Evolutionary conservation across 371 early-diverging fungal species (phyloP).

Genomic region (Chytridium lagenaria): DNA sequence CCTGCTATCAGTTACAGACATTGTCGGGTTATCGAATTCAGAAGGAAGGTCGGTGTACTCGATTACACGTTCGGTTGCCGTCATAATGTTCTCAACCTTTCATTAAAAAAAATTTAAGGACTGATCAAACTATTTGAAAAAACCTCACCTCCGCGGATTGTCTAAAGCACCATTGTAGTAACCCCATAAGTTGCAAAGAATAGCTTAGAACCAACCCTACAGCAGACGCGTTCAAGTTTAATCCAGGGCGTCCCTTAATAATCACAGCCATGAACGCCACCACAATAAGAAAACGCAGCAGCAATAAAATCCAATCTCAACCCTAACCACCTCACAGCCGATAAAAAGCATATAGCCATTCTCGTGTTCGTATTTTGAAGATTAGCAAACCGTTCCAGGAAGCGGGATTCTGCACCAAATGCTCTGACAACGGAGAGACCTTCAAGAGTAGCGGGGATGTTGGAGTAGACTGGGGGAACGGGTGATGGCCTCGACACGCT

Average conservation of each 20-base stretch:
- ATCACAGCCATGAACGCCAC: constrained; percentile 34
- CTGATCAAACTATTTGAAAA: neutral
- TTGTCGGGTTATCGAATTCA: neutral
- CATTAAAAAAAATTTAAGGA: neutral
- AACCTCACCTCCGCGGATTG: constrained; percentile 38
- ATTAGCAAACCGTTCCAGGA: constrained; percentile 50
- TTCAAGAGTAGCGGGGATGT: constrained; percentile 49
- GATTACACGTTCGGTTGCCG: constrained; percentile 44
- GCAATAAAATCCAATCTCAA: constrained; percentile 41
- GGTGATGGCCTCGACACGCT: constrained; percentile 49
- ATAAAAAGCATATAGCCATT: constrained; percentile 39
- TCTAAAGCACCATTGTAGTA: constrained; percentile 45
- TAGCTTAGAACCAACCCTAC: constrained; percentile 45
- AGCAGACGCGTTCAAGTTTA: constrained; percentile 36
- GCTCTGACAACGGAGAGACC: constrained; percentile 83
- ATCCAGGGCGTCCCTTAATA: constrained; percentile 19
- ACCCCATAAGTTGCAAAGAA: constrained; percentile 40
- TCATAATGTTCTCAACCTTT: constrained; percentile 44
- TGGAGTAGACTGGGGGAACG: constrained; percentile 47
- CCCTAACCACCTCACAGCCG: constrained; percentile 44
- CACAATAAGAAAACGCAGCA: constrained; percentile 31
- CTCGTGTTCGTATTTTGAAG: constrained; percentile 49
- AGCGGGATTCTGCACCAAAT: constrained; percentile 67
- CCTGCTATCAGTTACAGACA: neutral
- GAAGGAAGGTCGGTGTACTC: constrained; percentile 43